Evolutionary conservation across 148 eudicot genomes (phyloP), one percentile per base, ranked within the genome.

Genomic region (Vaccinium myrtillus): DNA sequence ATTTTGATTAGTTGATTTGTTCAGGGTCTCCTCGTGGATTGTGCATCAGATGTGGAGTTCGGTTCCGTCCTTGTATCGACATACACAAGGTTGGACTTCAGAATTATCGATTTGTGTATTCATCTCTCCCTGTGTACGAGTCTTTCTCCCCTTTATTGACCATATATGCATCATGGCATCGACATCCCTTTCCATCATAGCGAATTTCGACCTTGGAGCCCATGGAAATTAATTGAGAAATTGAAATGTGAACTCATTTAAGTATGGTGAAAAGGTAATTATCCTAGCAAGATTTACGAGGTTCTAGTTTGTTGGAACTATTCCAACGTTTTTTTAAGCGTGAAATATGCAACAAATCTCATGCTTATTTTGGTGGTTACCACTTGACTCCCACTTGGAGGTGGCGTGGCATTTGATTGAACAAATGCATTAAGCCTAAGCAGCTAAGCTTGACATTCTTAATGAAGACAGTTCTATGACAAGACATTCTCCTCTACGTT

Each of bases 1-100:
- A 50, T 50, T 50, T 54, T 13, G 8, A 18, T 18, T 84, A 0
- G 73, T 11, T 56, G 55, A 12, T 71, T 56, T 6, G 19, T 46
- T 53, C 77, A 85, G 87, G 84, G 58, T 30, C n/a, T 76, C 84
- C n/a, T 79, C 84, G 71, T 65, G 78, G 86, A 21, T 59, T 63
- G 19, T 74, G 83, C 11, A 82, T 91, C 75, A 79, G 80, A 5
- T 91, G 90, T 58, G 89, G 90, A 48, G 90, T 89, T 73, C 86
- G 81, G 27, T 92, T 92, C 71, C 90, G 94, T 12, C 94, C 94
- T 49, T 91, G 94, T 87, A 89, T 92, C 81, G 94, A 91, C 78
- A 91, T 92, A 19, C 93, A 92, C 89, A 89, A 89, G 94, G 94
- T 92, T 79, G 79, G 69, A 56, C 65, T 30, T 30, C 23, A 14